A percentile compares a stretch with the other conserved stretches of the same genome.
phyloP scores from a whole-genome alignment of 2,329 filamentous ascomycete species.

The Botrytis fabae region DNA sequence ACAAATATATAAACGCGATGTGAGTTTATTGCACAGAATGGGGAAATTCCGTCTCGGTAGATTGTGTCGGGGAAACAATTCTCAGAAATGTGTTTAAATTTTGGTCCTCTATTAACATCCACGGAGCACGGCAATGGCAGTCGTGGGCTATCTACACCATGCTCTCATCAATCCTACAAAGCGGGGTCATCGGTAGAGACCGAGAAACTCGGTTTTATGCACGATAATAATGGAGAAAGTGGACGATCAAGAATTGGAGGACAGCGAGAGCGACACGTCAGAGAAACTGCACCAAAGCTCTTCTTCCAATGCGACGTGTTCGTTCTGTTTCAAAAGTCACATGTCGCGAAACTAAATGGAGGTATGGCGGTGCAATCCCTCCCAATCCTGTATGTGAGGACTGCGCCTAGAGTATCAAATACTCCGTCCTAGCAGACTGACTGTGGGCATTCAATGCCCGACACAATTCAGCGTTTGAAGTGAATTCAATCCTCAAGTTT shows the following conservation, averaged over 20 bases:
- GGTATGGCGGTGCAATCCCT: not conserved
- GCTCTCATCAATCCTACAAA: slow-evolving; percentile 1
- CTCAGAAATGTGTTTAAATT: not conserved
- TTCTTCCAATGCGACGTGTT: slow-evolving; percentile 8
- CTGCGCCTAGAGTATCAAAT: not conserved
- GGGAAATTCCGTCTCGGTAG: not conserved
- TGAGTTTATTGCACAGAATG: not conserved
- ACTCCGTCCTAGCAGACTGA: not conserved
- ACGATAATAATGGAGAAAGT: slow-evolving; percentile 18
- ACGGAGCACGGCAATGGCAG: not conserved
- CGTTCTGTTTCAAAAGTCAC: not conserved
- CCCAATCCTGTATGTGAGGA: not conserved
- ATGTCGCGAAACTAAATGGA: not conserved
- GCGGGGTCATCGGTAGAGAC: slow-evolving; percentile 9
- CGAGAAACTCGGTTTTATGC: slow-evolving; percentile 15
- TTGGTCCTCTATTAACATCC: not conserved
- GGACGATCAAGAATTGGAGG: slow-evolving; percentile 10
- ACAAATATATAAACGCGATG: not conserved
- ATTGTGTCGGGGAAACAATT: not conserved
- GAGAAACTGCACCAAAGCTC: slow-evolving; percentile 6
- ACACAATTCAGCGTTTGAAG: not conserved
- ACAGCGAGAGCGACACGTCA: slow-evolving; percentile 20
- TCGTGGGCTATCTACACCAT: not conserved
- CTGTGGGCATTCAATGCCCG: not conserved
- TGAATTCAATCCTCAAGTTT: not conserved